phyloP scores from a whole-genome alignment of 2,329 filamentous ascomycete species.

The Dissoconium aciculare region DNA sequence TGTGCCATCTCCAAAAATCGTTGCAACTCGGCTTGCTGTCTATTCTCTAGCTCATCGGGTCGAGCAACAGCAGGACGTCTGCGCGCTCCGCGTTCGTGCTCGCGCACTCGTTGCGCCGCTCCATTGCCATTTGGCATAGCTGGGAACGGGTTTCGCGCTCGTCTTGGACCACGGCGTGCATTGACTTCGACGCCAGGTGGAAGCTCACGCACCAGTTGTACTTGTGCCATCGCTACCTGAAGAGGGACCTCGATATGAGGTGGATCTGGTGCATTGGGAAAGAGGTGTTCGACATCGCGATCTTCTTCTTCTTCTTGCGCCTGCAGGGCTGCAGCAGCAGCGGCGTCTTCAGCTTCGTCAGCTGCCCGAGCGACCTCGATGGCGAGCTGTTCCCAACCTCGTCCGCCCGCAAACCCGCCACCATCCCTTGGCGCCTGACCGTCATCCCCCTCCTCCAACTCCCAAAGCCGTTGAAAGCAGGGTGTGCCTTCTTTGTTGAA shows the following conservation, averaged over 20 bases:
- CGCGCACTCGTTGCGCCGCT: slow-evolving; percentile 10
- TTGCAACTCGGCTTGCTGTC: slow-evolving; percentile 28
- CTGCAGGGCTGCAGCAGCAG: slow-evolving; percentile 19
- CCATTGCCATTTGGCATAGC: slow-evolving; percentile 10
- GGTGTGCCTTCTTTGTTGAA: slow-evolving; percentile 56
- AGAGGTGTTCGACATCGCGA: slow-evolving; percentile 1
- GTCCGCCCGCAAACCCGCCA: slow-evolving; percentile 26
- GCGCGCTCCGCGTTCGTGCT: slow-evolving; percentile 11
- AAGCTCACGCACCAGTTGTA: slow-evolving; percentile 8
- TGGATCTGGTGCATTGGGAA: slow-evolving; percentile 6
- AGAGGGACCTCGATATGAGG: slow-evolving; percentile 8
- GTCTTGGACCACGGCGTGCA: slow-evolving; percentile 6
- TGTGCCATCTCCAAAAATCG: slow-evolving; percentile 38
- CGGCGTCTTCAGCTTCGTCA: slow-evolving; percentile 20
- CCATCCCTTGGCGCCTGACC: slow-evolving; percentile 29
- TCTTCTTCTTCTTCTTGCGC: slow-evolving; percentile 11
- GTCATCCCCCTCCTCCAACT: slow-evolving; percentile 64
- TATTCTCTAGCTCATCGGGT: slow-evolving; percentile 11
- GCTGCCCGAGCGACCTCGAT: slow-evolving; percentile 22
- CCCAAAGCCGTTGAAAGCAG: slow-evolving; percentile 83
- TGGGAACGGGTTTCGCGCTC: slow-evolving; percentile 16
- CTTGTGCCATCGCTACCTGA: slow-evolving; percentile 11
- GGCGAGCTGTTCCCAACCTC: slow-evolving; percentile 31
- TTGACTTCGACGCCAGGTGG: slow-evolving; percentile 4
- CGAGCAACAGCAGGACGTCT: not conserved